phyloP scores from a whole-genome alignment of 129 eudicot species.

The Flaveria trinervia region DNA sequence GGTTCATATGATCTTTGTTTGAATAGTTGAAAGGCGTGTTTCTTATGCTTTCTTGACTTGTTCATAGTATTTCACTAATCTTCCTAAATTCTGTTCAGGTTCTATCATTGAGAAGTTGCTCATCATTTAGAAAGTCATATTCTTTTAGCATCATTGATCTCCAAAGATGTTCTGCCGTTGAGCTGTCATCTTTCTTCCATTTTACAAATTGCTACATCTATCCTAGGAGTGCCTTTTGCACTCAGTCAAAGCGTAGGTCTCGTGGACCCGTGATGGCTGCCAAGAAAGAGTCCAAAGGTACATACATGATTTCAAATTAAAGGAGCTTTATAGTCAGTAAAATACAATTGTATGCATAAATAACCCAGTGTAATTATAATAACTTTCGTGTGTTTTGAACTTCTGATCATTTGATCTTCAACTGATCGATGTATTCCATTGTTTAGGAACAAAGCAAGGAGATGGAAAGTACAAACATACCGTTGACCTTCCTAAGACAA shows the following conservation, averaged over 20 bases:
- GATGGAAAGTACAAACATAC: slow-evolving; percentile 95
- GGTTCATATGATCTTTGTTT: slow-evolving; percentile 13
- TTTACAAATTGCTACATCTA: slow-evolving; percentile 47
- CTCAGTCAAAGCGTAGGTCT: slow-evolving; percentile 74
- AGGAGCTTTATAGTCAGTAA: slow-evolving; percentile 1
- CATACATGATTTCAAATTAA: slow-evolving; percentile 11
- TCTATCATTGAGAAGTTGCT: slow-evolving; percentile 59
- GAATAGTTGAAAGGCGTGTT: neutral
- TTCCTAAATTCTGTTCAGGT: slow-evolving; percentile 53
- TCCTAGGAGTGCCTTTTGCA: slow-evolving; percentile 48
- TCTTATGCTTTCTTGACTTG: slow-evolving; percentile 17
- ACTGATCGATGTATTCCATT: slow-evolving; percentile 5
- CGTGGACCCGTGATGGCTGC: slow-evolving; percentile 97
- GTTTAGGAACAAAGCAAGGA: slow-evolving; percentile 68
- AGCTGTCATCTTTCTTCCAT: slow-evolving; percentile 44
- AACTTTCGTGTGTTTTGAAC: too few species aligned
- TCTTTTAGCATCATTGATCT: slow-evolving; percentile 42
- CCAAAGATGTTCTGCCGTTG: slow-evolving; percentile 53
- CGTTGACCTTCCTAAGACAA: slow-evolving; percentile 73
- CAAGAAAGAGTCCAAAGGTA: slow-evolving; percentile 82
- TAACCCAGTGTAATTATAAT: neutral
- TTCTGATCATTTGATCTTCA: neutral
- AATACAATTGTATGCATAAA: neutral
- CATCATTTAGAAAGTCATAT: slow-evolving; percentile 56
- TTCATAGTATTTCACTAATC: slow-evolving; percentile 18